These are phyloP conservation scores for Waltiozyma sp. DNA, from an alignment of 1,139 yeast genomes.

Conservation along the genomic window DNA sequence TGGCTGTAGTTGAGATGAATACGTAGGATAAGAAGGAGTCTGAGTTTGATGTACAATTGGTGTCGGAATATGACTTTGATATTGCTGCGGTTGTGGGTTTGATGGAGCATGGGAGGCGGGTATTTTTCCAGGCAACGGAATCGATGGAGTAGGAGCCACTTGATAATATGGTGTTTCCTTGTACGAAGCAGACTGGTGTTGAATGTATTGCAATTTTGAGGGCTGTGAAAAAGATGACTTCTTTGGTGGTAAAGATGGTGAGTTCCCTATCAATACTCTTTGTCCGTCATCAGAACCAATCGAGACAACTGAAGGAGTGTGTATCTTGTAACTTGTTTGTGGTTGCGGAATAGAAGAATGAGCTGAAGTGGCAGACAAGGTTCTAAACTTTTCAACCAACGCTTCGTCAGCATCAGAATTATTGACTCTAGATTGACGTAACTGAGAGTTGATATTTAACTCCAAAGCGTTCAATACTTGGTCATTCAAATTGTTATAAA, in stretches of 20 bases:
- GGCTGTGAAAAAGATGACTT: not conserved
- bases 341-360: slow-evolving; percentile 1
- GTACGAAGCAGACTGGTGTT: not conserved
- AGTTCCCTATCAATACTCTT: not conserved
- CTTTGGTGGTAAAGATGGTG: not conserved
- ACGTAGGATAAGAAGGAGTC: not conserved
- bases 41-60: not conserved
- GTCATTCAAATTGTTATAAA: slow-evolving; percentile 46
- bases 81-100: not conserved
- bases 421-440: slow-evolving; percentile 21
- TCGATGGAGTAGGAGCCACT: not conserved
- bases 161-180: not conserved
- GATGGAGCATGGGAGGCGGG: not conserved
- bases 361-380: slow-evolving; percentile 3
- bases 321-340: not conserved
- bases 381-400: slow-evolving; percentile 5
- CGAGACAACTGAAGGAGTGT: not conserved
- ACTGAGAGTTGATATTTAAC: slow-evolving; percentile 26
- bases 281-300: not conserved
- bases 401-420: slow-evolving; percentile 3
- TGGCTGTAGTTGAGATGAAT: slow-evolving; percentile 1
- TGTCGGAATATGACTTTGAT: not conserved
- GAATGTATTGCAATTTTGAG: not conserved
- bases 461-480: slow-evolving; percentile 30
- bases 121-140: not conserved